Conservation (phyloP, 2,329 filamentous ascomycete species). For the Fusarium subglutinans region DNA sequence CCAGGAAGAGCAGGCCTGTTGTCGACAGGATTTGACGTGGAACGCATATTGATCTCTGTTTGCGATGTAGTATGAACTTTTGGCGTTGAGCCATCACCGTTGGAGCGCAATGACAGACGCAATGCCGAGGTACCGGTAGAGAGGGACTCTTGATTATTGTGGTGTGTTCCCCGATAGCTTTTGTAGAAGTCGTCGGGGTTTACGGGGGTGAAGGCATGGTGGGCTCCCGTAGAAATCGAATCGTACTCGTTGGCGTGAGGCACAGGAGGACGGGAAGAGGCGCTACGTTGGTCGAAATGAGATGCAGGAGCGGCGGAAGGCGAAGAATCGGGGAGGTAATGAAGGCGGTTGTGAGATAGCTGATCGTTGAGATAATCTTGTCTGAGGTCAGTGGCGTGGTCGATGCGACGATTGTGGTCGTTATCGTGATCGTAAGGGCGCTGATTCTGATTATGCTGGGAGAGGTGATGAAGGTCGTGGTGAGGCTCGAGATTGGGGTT, state of each 20-base stretch:
- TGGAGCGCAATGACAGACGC: conserved; percentile 58
- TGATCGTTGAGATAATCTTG: conserved; percentile 38
- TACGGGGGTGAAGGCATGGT: conserved; percentile 54
- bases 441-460: conserved; percentile 46
- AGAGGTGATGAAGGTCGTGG: conserved; percentile 36
- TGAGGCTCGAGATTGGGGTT: conserved; percentile 40
- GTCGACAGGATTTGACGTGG: conserved; percentile 65
- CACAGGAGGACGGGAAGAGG: conserved; percentile 38
- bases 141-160: conserved; percentile 47
- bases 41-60: conserved; percentile 57
- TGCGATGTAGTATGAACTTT: conserved; percentile 57
- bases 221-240: conserved; percentile 36
- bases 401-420: conserved; percentile 42
- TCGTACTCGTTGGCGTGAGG: conserved; percentile 37
- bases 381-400: conserved; percentile 17
- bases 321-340: conserved; percentile 31
- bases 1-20: conserved; percentile 49
- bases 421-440: conserved; percentile 43
- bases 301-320: conserved; percentile 29
- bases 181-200: conserved; percentile 67
- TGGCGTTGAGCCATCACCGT: conserved; percentile 59
- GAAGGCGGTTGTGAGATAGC: conserved; percentile 30
- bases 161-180: conserved; percentile 55
- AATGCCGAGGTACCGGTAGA: conserved; percentile 54
- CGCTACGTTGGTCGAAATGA: conserved; percentile 26